phyloP scores from a whole-genome alignment of 2,329 filamentous ascomycete genomes.

The Ophiostoma sp. region DNA sequence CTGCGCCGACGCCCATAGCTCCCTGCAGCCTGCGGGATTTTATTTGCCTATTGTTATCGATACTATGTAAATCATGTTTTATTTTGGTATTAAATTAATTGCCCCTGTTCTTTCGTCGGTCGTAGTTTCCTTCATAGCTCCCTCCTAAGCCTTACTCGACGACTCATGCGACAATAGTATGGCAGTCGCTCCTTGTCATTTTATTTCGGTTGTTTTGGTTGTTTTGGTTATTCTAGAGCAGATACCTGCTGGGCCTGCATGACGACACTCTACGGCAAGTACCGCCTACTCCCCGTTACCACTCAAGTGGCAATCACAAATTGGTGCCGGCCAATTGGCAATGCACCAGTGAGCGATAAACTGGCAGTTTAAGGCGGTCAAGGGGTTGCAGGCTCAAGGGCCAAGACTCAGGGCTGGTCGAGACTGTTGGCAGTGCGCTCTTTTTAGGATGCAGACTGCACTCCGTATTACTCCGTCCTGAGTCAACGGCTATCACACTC shows the following conservation, averaged over 20 bases:
- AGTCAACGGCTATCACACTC: too few relatives aligned
- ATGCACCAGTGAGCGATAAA: constrained; percentile 1
- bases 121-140: too few relatives aligned
- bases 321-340: constrained; percentile 3
- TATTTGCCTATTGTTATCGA: background rate
- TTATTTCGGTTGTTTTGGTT: background rate
- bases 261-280: constrained; percentile 2
- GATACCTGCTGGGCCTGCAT: constrained; percentile 5
- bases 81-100: too few relatives aligned
- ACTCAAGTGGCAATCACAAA: constrained; percentile 4
- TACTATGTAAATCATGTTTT: background rate
- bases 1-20: too few relatives aligned
- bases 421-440: too few relatives aligned
- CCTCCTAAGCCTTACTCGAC: too few relatives aligned
- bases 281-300: background rate
- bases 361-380: background rate
- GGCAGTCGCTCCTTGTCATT: background rate
- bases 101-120: background rate
- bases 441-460: too few relatives aligned
- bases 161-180: background rate
- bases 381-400: too few relatives aligned
- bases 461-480: too few relatives aligned
- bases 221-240: background rate
- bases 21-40: background rate
- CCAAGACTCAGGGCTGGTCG: too few relatives aligned